These are phyloP conservation scores for Cenchrus fungigraminus DNA, from an alignment of 176 grass and related monocot genomes.

Conservation along the genomic window DNA sequence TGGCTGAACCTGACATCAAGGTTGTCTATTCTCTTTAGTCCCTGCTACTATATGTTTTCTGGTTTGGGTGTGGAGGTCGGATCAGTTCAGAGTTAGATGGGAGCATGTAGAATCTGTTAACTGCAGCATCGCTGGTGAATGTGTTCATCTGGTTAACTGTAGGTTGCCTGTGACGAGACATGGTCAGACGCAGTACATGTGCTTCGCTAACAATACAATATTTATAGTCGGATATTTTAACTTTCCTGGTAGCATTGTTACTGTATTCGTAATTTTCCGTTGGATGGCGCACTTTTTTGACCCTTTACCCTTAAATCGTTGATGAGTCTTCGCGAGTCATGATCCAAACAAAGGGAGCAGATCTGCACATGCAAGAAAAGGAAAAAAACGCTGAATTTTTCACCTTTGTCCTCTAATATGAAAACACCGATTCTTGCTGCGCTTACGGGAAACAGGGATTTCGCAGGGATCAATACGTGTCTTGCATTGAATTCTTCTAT, in stretches of 20 bases:
- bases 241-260: neutral
- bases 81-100: conserved; percentile 4
- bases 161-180: conserved; percentile 13
- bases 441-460: neutral
- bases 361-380: neutral
- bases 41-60: conserved; percentile 22
- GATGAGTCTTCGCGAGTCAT: neutral
- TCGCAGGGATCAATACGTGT: neutral
- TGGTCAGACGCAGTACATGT: conserved; percentile 30
- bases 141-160: conserved; percentile 22
- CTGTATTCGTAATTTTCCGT: neutral
- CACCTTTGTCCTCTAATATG: neutral
- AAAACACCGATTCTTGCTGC: neutral
- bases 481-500: neutral
- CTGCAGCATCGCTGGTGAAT: conserved; percentile 2
- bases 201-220: conserved; percentile 6
- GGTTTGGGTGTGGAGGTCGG: conserved; percentile 15
- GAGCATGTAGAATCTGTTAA: neutral
- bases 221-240: conserved; percentile 3
- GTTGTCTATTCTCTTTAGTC: conserved; percentile 35
- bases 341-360: neutral
- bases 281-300: neutral
- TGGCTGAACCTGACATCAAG: conserved; percentile 24
- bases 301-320: neutral
- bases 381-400: neutral